Evolutionary conservation across 148 eudicot genomes (phyloP).

Genomic region (Fallopia convolvulus): DNA sequence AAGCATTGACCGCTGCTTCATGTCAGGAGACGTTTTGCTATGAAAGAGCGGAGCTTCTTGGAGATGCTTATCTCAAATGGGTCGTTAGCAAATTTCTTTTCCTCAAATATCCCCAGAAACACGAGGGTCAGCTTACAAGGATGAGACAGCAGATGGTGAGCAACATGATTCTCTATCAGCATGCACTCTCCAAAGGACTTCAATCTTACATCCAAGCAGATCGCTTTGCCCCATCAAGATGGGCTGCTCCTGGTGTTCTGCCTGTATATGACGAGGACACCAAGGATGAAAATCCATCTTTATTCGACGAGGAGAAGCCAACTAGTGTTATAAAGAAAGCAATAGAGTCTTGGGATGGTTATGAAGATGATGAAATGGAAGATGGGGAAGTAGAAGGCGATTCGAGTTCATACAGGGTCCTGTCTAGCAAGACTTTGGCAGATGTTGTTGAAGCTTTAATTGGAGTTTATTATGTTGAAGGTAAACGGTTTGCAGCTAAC

Average conservation of each 20-base stretch:
- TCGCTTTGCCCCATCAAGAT: conserved; percentile 92
- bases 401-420: conserved; percentile 84
- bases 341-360: conserved; percentile 27
- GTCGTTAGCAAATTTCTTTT: conserved; percentile 90
- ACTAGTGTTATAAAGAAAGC: conserved; percentile 22
- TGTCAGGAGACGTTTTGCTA: conserved; percentile 98
- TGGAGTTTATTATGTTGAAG: conserved; percentile 95
- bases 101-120: conserved; percentile 90
- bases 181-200: conserved; percentile 71
- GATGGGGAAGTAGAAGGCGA: conserved; percentile 96
- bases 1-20: conserved; percentile 98
- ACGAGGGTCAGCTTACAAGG: conserved; percentile 96
- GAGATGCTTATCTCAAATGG: conserved; percentile 99
- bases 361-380: conserved; percentile 76
- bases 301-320: conserved; percentile 42
- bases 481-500: conserved; percentile 83
- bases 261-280: conserved; percentile 94
- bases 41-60: conserved; percentile 97
- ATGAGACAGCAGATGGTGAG: conserved; percentile 99
- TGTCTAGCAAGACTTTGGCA: conserved; percentile 95
- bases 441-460: conserved; percentile 97
- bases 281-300: conserved; percentile 60
- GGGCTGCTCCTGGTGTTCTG: conserved; percentile 99
- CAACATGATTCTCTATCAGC: conserved; percentile 83
- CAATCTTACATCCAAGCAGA: conserved; percentile 97